Evolutionary conservation across 805 yeast genomes (phyloP).

Genomic region (Kluyveromyces dobzhanskii): DNA sequence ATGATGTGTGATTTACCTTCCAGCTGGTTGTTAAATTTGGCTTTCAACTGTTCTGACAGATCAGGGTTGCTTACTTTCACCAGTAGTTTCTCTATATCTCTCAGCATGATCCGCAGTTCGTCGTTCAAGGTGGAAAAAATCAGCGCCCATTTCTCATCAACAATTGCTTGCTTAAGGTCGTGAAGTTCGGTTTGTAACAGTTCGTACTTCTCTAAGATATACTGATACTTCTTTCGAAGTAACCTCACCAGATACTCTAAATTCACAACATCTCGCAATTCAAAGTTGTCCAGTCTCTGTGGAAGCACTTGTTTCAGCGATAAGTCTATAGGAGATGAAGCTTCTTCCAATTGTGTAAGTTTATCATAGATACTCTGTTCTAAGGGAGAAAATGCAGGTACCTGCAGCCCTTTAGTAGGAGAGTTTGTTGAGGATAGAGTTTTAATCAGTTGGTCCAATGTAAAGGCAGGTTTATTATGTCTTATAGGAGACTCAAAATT

Average conservation of each 20-base stretch:
- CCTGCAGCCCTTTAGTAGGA: conserved; percentile 22
- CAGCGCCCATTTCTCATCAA: conserved; percentile 50
- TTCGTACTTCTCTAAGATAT: conserved; percentile 34
- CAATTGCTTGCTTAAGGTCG: conserved; percentile 36
- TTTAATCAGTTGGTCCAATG: conserved; percentile 28
- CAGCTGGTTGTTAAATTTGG: conserved; percentile 27
- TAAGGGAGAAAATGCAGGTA: conserved; percentile 34
- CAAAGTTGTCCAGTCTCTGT: conserved; percentile 37
- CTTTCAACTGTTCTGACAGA: conserved; percentile 11
- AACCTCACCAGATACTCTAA: conserved; percentile 25
- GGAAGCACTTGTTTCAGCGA: conserved; percentile 46
- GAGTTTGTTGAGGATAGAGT: conserved; percentile 22
- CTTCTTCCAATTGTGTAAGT: conserved; percentile 34
- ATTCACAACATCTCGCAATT: conserved; percentile 24
- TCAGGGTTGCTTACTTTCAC: conserved; percentile 8
- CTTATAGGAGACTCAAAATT: conserved; percentile 35
- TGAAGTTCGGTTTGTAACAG: conserved; percentile 35
- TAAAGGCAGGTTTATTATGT: conserved; percentile 30
- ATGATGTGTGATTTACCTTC: conserved; percentile 33
- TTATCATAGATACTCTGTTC: conserved; percentile 35
- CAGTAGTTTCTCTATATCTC: conserved; percentile 14
- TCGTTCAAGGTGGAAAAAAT: conserved; percentile 41
- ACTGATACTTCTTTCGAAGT: conserved; percentile 32
- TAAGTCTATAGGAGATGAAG: conserved; percentile 43
- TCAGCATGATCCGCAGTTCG: conserved; percentile 30